phyloP scores from a whole-genome alignment of 2,329 filamentous ascomycete genomes.

The Aspergillus amoenus region DNA sequence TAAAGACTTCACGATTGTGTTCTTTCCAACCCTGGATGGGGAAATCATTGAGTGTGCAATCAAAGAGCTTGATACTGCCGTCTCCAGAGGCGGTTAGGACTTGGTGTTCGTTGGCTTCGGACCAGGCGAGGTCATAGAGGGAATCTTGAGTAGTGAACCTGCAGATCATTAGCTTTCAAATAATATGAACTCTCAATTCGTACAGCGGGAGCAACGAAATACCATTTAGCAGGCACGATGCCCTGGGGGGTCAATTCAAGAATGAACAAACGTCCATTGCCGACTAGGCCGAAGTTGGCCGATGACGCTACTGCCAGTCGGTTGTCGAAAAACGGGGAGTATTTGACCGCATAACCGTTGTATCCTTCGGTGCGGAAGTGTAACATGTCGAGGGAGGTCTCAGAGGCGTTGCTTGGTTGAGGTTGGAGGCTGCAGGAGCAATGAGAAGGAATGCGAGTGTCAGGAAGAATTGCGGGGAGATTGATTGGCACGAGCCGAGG shows the following conservation, averaged over 20 bases:
- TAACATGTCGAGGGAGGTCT: conserved; percentile 62
- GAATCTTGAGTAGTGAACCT: conserved; percentile 97
- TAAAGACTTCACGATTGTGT: conserved; percentile 89
- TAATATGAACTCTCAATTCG: background rate
- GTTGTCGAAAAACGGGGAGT: conserved; percentile 97
- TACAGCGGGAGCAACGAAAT: conserved; percentile 10
- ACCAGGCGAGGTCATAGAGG: conserved; percentile 93
- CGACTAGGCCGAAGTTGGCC: conserved; percentile 96
- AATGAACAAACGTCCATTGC: conserved; percentile 87
- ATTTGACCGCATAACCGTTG: conserved; percentile 96
- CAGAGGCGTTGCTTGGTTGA: background rate
- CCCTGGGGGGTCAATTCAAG: conserved; percentile 80
- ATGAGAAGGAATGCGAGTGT: conserved; percentile 3
- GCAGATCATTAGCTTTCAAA: conserved; percentile 7
- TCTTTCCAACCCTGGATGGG: conserved; percentile 91
- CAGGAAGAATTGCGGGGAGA: conserved; percentile 25
- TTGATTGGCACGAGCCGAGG: conserved; percentile 17
- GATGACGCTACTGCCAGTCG: conserved; percentile 84
- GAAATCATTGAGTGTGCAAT: conserved; percentile 76
- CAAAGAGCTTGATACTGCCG: conserved; percentile 92
- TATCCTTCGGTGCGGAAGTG: conserved; percentile 91
- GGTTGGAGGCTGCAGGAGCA: background rate
- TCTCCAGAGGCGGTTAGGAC: conserved; percentile 86
- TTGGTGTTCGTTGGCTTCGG: conserved; percentile 94
- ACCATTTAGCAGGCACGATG: conserved; percentile 82